These are phyloP conservation scores for Monilinia polystroma DNA, from an alignment of 2,329 filamentous ascomycete genomes.

Conservation along the genomic window DNA sequence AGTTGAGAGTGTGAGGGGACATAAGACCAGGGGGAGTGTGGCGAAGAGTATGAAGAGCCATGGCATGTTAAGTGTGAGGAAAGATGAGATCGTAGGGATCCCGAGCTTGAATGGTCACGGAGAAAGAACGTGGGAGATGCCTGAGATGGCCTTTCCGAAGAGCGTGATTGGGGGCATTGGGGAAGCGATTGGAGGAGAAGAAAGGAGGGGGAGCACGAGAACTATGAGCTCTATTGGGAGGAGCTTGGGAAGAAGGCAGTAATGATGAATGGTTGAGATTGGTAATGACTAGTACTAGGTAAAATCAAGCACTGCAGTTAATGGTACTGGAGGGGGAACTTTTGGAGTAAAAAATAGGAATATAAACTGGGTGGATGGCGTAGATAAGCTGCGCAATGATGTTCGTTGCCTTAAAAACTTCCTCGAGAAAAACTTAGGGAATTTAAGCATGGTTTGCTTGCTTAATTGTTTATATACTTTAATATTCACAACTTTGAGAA, in stretches of 20 bases:
- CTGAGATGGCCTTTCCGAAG: slow-evolving; percentile 24
- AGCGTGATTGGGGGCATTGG: neutral
- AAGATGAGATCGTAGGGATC: neutral
- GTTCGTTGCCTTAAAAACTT: neutral
- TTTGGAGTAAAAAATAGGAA: neutral
- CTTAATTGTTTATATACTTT: neutral
- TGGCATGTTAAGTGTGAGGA: neutral
- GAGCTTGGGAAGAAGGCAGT: slow-evolving; percentile 13
- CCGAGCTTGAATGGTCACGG: slow-evolving; percentile 18
- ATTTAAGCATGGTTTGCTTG: neutral
- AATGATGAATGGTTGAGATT: neutral
- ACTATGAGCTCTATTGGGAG: slow-evolving; percentile 19
- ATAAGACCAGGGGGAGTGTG: slow-evolving; percentile 26
- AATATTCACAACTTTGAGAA: neutral
- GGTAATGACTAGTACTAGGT: neutral
- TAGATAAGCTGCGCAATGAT: neutral
- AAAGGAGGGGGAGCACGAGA: slow-evolving; percentile 14
- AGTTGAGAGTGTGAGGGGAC: slow-evolving; percentile 10
- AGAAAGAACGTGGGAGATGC: slow-evolving; percentile 29
- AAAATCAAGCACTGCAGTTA: neutral
- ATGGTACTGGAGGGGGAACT: neutral
- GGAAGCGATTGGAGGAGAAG: slow-evolving; percentile 15
- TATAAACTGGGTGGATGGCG: neutral
- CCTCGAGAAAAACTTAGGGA: neutral
- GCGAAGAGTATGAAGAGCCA: slow-evolving; percentile 22